Conservation (phyloP, 2,329 filamentous ascomycete species). For the Neocatenulostroma microsporum region DNA sequence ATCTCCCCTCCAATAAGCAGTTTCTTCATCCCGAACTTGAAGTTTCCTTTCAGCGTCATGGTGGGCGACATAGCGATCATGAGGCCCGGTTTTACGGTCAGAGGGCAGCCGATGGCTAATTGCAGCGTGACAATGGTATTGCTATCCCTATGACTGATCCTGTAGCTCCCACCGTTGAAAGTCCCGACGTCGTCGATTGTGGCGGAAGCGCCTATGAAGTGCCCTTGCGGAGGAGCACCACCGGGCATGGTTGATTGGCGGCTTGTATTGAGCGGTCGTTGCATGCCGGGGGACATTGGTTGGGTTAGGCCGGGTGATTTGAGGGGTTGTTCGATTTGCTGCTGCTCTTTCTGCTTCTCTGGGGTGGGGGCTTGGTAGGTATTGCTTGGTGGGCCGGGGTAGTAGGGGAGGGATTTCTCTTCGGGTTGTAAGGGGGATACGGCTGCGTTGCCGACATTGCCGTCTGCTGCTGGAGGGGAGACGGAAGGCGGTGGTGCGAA, state of each 20-base stretch:
- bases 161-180: slow-evolving; percentile 92
- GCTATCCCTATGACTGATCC: slow-evolving; percentile 83
- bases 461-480: slow-evolving; percentile 28
- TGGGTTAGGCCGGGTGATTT: slow-evolving; percentile 14
- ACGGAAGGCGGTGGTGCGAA: slow-evolving; percentile 31
- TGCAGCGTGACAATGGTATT: slow-evolving; percentile 88
- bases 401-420: slow-evolving; percentile 27
- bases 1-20: slow-evolving; percentile 76
- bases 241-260: slow-evolving; percentile 24
- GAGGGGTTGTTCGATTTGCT: slow-evolving; percentile 15
- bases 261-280: slow-evolving; percentile 25
- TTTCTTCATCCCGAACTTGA: slow-evolving; percentile 89
- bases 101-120: slow-evolving; percentile 77
- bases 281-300: slow-evolving; percentile 18
- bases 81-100: slow-evolving; percentile 71
- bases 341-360: slow-evolving; percentile 27
- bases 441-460: slow-evolving; percentile 17
- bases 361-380: slow-evolving; percentile 16
- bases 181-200: slow-evolving; percentile 78
- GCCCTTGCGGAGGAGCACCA: slow-evolving; percentile 39
- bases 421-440: slow-evolving; percentile 12
- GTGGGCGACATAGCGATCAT: slow-evolving; percentile 96
- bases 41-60: slow-evolving; percentile 69
- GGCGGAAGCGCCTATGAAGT: slow-evolving; percentile 58
- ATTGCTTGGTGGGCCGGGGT: slow-evolving; percentile 30